Conservation (phyloP, 306 rosid genomes). For the Vigna hirtella region DNA sequence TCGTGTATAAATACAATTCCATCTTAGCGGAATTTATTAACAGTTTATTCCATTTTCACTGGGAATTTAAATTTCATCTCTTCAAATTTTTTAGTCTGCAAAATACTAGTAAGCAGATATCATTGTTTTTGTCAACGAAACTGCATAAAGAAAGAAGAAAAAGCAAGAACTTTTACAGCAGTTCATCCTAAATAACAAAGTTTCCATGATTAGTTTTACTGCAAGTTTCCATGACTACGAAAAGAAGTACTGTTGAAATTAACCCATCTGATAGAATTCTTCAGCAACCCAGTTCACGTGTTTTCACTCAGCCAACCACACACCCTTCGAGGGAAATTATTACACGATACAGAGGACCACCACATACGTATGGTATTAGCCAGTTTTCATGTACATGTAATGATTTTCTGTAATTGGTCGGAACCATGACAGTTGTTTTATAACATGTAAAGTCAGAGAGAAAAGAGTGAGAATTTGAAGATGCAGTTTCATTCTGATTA, state of each 20-base stretch:
- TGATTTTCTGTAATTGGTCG: neutral
- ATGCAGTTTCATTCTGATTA: neutral
- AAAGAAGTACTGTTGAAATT: neutral
- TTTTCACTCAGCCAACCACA: neutral
- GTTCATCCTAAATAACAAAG: neutral
- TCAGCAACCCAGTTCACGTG: neutral
- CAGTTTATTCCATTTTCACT: neutral
- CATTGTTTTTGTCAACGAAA: constrained; percentile 13
- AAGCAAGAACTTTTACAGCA: neutral
- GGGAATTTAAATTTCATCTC: neutral
- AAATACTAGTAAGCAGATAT: constrained; percentile 31
- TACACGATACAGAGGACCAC: neutral
- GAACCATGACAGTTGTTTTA: neutral
- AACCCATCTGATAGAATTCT: neutral
- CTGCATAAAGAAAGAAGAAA: constrained; percentile 1
- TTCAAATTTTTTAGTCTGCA: neutral
- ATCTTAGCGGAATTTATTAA: neutral
- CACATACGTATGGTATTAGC: neutral
- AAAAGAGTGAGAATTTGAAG: constrained; percentile 16
- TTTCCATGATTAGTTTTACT: neutral
- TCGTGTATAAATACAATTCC: too few relatives aligned
- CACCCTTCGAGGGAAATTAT: neutral
- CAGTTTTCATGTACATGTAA: neutral
- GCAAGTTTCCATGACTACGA: neutral
- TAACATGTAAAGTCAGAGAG: neutral